phyloP scores from a whole-genome alignment of 2,329 filamentous ascomycete genomes.

The Diplodia intermedia region DNA sequence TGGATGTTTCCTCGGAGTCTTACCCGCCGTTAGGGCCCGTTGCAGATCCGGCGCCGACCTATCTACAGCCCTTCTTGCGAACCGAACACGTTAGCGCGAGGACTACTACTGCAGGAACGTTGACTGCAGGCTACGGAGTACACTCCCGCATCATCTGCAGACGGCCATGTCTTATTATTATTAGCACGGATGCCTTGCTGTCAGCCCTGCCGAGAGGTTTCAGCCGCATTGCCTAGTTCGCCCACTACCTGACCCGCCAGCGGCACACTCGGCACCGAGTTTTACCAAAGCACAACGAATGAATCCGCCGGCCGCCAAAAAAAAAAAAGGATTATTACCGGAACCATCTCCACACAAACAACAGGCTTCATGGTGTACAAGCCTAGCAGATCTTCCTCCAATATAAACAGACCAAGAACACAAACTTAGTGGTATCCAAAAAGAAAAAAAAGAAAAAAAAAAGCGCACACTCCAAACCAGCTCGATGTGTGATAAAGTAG shows the following conservation, averaged over 20 bases:
- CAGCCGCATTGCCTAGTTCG: neutral
- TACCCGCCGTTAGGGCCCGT: constrained; percentile 9
- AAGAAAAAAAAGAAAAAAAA: constrained; percentile 2
- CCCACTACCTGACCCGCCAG: neutral
- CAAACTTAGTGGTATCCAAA: constrained; percentile 25
- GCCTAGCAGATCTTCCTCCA: neutral
- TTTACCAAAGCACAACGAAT: neutral
- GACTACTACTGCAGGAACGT: neutral
- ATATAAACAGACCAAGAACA: neutral
- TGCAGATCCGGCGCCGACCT: constrained; percentile 4
- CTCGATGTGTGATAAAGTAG: neutral
- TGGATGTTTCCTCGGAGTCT: constrained; percentile 1
- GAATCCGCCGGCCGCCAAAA: neutral
- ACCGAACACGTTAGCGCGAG: too few relatives aligned
- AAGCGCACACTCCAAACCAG: neutral
- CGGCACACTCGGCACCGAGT: too few relatives aligned
- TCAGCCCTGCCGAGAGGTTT: neutral
- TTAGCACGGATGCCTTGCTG: neutral
- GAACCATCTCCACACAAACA: too few relatives aligned
- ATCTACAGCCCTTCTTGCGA: too few relatives aligned
- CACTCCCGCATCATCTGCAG: neutral
- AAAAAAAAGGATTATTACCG: neutral
- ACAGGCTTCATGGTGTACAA: neutral
- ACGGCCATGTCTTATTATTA: neutral
- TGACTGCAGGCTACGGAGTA: neutral